Base-by-base conservation (phyloP, 75 land plant species). In the Pinus tabuliformis region DNA sequence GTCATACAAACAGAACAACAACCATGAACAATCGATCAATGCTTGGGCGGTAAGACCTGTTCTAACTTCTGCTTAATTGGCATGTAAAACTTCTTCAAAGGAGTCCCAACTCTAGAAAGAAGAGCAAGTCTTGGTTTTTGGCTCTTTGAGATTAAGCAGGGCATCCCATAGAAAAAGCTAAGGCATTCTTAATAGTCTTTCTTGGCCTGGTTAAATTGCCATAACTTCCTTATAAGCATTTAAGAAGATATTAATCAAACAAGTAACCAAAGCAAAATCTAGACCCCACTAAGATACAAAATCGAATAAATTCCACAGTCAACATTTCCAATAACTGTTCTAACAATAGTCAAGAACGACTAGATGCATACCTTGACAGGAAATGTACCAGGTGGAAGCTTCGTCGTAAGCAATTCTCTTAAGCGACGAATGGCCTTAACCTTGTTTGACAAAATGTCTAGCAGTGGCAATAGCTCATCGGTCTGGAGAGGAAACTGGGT, bases 381-480 rank as follows among this genome's bases (percentile, higher is more conserved):
- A 63, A 95, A 95, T 22, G 98, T 93, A 58, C 97, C 98, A 68
- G 81, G 13, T 6, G 98, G 98, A 71, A 95, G 93, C 82, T 95
- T 95, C 5, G 98, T 95, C 3, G 97, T 95, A 11, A 95, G 89
- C 36, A 95, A 59, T 82, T 95, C 98, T 72, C 98, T 83, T 36
- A 95, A 63, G 20, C 98, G 84, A 16, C 97, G 87, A 56, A 95
- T 85, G 22, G 98, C 96, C 83, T 95, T 95, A n/a, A 95, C 98
- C 83, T 95, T 93, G 86, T 91, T 93, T 0, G 97, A 91, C 21
- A 95, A 75, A 81, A 95, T 95, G 73, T 95, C 98, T 14, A 95
- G 85, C 77, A 95, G 79, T 30, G 98, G 98, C 70, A 96, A 63
- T 8, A 96, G 77, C 80, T 96, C 99, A 37, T 96, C 97, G 0